Evolutionary conservation across 306 rosid species (phyloP), one percentile per base, ranked within the genome.

Genomic region (Cicer chorassanicum): DNA sequence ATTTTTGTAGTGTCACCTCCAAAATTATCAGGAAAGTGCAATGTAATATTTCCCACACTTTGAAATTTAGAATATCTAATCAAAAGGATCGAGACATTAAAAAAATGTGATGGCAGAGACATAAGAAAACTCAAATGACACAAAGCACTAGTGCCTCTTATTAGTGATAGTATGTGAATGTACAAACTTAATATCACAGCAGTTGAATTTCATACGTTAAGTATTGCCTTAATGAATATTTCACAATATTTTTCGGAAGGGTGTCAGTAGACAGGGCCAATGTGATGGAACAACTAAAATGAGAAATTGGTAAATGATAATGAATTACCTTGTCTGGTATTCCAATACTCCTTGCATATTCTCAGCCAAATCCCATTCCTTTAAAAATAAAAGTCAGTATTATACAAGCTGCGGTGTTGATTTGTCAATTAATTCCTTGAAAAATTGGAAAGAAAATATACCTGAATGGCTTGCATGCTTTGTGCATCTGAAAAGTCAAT

Each of bases 361-460:
- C 82, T 94, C 99, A 73, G 56, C 99, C 89, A 94, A 90, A 70
- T 94, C 99, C 99, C 97, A 94, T 83, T 94, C 99, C 99, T 91
- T 18, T 9, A 82, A 54, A 64, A 68, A 70, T 19, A 83, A 70
- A 72, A 73, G 76, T 16, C 68, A 44, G 68, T 42, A 68, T 53
- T 73, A 78, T 61, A 64, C 45, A 74, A 42, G 82, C 15, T 43
- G 60, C 74, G 72, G 36, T 46, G 66, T 82, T 73, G 34, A 53
- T n/a, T 46, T 48, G 65, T 56, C 60, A 83, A 86, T n/a, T 54
- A 80, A 38, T 39, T 75, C 73, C 48, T 41, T 2, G 54, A 81
- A 45, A 84, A 70, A 48, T 39, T 68, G 64, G 56, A 55, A 59
- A 46, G 63, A 75, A 65, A 82, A 46, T 53, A 62, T 83, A 94